These are phyloP conservation scores for Trifolium dubium DNA, from an alignment of 306 rosid genomes.

Conservation along the genomic window DNA sequence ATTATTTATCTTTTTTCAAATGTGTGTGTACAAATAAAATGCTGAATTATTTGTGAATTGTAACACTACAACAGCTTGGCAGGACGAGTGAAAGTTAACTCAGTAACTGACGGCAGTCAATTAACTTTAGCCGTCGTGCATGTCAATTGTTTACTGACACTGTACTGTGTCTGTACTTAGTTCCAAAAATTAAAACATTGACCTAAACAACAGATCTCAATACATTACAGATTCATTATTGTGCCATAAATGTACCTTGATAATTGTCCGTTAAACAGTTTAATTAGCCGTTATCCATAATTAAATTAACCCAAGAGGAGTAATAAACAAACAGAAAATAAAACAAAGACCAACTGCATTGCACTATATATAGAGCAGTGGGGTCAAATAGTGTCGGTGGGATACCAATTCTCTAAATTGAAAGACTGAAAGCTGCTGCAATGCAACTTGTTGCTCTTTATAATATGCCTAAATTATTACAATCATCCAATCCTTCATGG, in stretches of 20 bases:
- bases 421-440: not conserved
- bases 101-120: too few species aligned
- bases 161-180: not conserved
- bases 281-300: not conserved
- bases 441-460: not conserved
- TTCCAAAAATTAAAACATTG: not conserved
- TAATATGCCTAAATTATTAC: not conserved
- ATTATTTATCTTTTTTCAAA: too few species aligned
- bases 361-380: not conserved
- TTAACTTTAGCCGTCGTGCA: not conserved
- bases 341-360: not conserved
- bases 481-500: slow-evolving; percentile 28
- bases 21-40: too few species aligned
- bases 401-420: slow-evolving; percentile 25
- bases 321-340: not conserved
- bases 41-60: too few species aligned
- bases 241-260: not conserved
- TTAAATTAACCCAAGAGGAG: not conserved
- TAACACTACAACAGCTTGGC: not conserved
- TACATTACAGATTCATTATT: not conserved
- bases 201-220: not conserved
- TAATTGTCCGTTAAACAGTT: not conserved
- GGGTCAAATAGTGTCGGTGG: slow-evolving; percentile 46
- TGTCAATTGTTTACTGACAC: not conserved
- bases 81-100: not conserved